A percentile compares a stretch with the other conserved stretches of the same genome.
phyloP scores from a whole-genome alignment of 2,329 filamentous ascomycete species.

The Pleomassaria siparia region DNA sequence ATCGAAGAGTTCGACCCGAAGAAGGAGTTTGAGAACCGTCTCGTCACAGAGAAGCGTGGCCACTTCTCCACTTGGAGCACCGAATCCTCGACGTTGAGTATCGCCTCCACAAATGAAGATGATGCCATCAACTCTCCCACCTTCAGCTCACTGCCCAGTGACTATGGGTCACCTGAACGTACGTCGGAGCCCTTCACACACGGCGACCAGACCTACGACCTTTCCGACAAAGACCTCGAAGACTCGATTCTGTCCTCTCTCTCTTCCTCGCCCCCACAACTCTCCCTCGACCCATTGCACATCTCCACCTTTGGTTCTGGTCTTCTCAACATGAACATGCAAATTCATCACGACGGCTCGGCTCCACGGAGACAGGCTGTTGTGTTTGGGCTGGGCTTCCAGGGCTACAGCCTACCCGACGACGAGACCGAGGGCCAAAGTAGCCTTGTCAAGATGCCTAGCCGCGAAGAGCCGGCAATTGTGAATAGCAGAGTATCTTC shows the following conservation, averaged over 20 bases:
- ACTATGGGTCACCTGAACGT: constrained; percentile 25
- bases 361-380: constrained; percentile 31
- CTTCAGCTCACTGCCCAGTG: constrained; percentile 36
- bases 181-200: constrained; percentile 24
- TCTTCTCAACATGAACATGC: constrained; percentile 26
- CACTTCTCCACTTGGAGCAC: constrained; percentile 40
- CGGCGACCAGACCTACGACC: constrained; percentile 8
- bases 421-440: constrained; percentile 28
- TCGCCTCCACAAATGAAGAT: constrained; percentile 28
- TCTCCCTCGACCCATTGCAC: constrained; percentile 19
- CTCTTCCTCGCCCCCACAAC: constrained; percentile 22
- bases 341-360: constrained; percentile 21
- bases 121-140: constrained; percentile 31
- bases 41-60: constrained; percentile 24
- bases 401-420: constrained; percentile 36
- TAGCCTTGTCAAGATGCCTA: constrained; percentile 25
- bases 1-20: constrained; percentile 4
- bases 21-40: constrained; percentile 12
- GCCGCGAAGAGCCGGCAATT: constrained; percentile 11
- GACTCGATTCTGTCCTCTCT: constrained; percentile 1
- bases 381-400: constrained; percentile 37
- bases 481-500: constrained; percentile 23
- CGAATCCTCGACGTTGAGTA: constrained; percentile 27
- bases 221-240: constrained; percentile 8
- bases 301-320: constrained; percentile 32